Percentiles rank a stretch among this genome's conserved stretches.
phyloP scores from a whole-genome alignment of 352 stramenopile species.

The Peronospora belbahrii region DNA sequence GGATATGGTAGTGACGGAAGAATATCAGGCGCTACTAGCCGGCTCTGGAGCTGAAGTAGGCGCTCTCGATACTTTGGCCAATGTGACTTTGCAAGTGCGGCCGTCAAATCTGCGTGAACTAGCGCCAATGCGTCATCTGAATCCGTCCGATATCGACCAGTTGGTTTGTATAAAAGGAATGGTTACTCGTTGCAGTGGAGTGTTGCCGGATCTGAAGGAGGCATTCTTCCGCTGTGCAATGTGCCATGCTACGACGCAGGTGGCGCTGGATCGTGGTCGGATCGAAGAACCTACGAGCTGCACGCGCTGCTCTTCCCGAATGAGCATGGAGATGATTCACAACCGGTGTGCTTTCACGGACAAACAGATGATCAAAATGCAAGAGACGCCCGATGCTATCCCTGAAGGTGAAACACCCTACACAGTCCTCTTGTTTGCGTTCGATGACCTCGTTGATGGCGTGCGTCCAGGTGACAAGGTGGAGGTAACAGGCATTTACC shows the following conservation, averaged over 20 bases:
- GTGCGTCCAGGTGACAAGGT: conserved; percentile 95
- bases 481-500: conserved; percentile 96
- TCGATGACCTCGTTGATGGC: conserved; percentile 97
- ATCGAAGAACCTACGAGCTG: conserved; percentile 94
- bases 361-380: conserved; percentile 98
- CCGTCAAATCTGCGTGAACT: conserved; percentile 94
- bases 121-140: conserved; percentile 92
- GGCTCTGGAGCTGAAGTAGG: conserved; percentile 17
- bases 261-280: conserved; percentile 91
- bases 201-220: conserved; percentile 98
- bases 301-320: conserved; percentile 77
- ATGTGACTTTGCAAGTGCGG: conserved; percentile 89
- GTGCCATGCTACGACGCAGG: conserved; percentile 85
- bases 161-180: conserved; percentile 96
- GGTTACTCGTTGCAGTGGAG: conserved; percentile 93
- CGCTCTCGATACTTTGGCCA: conserved; percentile 39
- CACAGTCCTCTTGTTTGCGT: conserved; percentile 95
- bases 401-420: conserved; percentile 98
- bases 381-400: conserved; percentile 97
- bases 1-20: conserved; percentile 92
- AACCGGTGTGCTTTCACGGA: conserved; percentile 97
- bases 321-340: conserved; percentile 95
- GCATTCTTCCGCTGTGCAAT: conserved; percentile 95
- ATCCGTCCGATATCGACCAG: conserved; percentile 96
- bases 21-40: conserved; percentile 62